Percentiles rank a stretch among this genome's conserved stretches.
Evolutionary conservation across 331 rosid genomes (phyloP).

Genomic region (Cydonia oblonga): DNA sequence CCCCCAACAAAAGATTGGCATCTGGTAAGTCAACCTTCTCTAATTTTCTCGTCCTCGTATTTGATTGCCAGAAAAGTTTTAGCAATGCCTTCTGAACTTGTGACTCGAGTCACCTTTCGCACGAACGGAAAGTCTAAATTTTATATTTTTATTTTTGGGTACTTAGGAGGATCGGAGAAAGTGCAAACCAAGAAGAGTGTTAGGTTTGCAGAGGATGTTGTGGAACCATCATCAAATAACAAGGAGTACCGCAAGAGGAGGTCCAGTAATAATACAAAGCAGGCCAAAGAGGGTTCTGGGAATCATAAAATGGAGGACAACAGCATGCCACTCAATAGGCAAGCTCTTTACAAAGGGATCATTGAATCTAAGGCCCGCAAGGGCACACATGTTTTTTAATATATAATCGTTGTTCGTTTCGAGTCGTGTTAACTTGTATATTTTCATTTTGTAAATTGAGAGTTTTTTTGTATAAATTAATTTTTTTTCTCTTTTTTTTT

Average conservation of each 20-base stretch:
- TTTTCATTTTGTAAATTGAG: neutral
- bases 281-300: neutral
- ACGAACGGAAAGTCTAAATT: neutral
- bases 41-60: too few species aligned
- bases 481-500: neutral
- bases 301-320: conserved; percentile 16
- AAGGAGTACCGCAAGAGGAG: conserved; percentile 23
- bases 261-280: neutral
- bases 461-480: neutral
- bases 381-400: conserved; percentile 7
- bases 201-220: conserved; percentile 43
- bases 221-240: conserved; percentile 25
- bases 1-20: neutral
- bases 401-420: neutral
- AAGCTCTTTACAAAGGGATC: conserved; percentile 41
- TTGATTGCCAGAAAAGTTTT: neutral
- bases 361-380: conserved; percentile 16
- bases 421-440: neutral
- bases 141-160: neutral
- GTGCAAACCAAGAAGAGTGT: conserved; percentile 44
- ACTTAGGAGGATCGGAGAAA: conserved; percentile 18
- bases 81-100: neutral
- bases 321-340: conserved; percentile 53
- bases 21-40: neutral
- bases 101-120: too few species aligned